Percentiles rank a stretch among this genome's conserved stretches.
Evolutionary conservation across 345 rosid species (phyloP).

Genomic region (Cardamine occulta): DNA sequence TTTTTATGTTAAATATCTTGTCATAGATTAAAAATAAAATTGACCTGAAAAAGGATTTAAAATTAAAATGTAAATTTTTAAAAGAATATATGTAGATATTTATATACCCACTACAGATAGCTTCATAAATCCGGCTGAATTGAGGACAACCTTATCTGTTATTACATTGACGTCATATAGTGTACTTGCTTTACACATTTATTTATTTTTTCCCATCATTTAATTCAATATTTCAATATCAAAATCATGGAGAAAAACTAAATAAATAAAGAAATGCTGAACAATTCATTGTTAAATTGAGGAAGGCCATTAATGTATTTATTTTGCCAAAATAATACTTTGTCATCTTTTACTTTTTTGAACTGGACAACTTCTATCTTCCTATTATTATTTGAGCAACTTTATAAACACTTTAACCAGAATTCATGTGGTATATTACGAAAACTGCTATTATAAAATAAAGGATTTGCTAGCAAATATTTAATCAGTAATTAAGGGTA

Average conservation of each 20-base stretch:
- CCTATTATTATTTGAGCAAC: too few species aligned
- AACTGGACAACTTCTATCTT: not conserved
- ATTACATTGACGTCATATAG: not conserved
- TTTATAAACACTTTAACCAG: too few species aligned
- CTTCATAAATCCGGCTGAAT: not conserved
- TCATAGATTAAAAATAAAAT: too few species aligned
- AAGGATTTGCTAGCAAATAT: too few species aligned
- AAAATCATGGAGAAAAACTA: not conserved
- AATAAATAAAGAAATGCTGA: not conserved
- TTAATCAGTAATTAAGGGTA: too few species aligned
- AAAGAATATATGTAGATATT: not conserved
- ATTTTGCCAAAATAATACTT: not conserved
- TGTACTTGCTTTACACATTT: too few species aligned
- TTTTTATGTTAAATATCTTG: not conserved
- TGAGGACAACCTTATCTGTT: not conserved
- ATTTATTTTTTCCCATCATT: not conserved
- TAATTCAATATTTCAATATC: not conserved
- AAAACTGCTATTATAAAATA: too few species aligned
- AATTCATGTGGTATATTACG: too few species aligned
- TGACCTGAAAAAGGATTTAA: not conserved
- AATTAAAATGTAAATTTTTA: too few species aligned
- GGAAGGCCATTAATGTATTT: constrained; percentile 10
- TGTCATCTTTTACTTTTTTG: constrained; percentile 1
- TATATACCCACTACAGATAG: not conserved
- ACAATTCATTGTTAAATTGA: constrained; percentile 22